A percentile compares a stretch with the other conserved stretches of the same genome.
Evolutionary conservation across 768 basidiomycete species (phyloP).

Genomic region (Clavulina sp.): DNA sequence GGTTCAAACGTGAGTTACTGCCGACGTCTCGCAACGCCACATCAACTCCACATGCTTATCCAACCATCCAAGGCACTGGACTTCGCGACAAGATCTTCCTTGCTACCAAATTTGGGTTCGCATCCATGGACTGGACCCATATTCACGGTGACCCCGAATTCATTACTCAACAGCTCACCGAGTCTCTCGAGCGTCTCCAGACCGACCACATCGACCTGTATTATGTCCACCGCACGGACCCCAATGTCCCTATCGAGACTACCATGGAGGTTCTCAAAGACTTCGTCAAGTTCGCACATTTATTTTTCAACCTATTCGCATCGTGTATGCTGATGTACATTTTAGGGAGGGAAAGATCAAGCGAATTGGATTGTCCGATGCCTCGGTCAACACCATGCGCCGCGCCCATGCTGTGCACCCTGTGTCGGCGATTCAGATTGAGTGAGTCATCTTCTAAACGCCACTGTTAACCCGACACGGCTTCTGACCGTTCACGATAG

Average conservation of each 20-base stretch:
- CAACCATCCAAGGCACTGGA: no score
- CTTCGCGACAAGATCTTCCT: slow-evolving; percentile 38
- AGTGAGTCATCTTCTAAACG: slow-evolving; percentile 4
- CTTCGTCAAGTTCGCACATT: slow-evolving; percentile 3
- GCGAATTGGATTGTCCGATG: slow-evolving; percentile 35
- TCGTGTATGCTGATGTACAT: not conserved
- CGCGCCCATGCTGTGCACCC: slow-evolving; percentile 24
- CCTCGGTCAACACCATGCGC: slow-evolving; percentile 28
- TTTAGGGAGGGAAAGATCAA: slow-evolving; percentile 28
- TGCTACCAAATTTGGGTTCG: slow-evolving; percentile 40
- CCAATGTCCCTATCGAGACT: slow-evolving; percentile 13
- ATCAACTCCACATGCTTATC: no score
- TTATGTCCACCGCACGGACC: slow-evolving; percentile 12
- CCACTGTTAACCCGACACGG: not conserved
- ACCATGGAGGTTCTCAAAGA: slow-evolving; percentile 11
- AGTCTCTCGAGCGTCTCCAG: slow-evolving; percentile 10
- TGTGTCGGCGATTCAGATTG: slow-evolving; percentile 4
- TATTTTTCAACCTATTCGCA: not conserved
- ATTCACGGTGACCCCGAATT: slow-evolving; percentile 11
- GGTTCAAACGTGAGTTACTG: slow-evolving; percentile 35
- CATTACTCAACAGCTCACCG: slow-evolving; percentile 4
- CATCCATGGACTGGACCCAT: not conserved
- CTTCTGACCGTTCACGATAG: not conserved
- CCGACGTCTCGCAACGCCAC: no score
- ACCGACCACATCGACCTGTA: slow-evolving; percentile 11